A percentile compares a stretch with the other conserved stretches of the same genome.
phyloP scores from a whole-genome alignment of 2,329 filamentous ascomycete species.

The Curvularia lunata region DNA sequence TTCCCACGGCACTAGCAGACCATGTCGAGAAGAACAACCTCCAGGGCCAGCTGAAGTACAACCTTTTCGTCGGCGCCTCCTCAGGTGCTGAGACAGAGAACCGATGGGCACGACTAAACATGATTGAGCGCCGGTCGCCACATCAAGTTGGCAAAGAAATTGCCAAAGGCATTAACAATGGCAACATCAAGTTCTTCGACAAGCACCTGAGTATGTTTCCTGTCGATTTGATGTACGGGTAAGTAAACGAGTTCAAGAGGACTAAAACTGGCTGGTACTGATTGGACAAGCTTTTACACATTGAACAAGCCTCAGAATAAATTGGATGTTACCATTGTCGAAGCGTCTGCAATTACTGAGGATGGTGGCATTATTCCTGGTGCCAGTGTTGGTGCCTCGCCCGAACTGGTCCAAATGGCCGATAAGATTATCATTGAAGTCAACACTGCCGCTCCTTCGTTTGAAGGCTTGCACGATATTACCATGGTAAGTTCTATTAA shows the following conservation, averaged over 20 bases:
- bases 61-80: slow-evolving; percentile 87
- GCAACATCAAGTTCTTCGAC: slow-evolving; percentile 89
- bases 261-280: slow-evolving; percentile 10
- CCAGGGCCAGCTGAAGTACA: slow-evolving; percentile 84
- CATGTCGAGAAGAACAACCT: slow-evolving; percentile 83
- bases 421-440: slow-evolving; percentile 94
- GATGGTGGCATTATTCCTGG: slow-evolving; percentile 89
- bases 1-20: slow-evolving; percentile 83
- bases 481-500: slow-evolving; percentile 62
- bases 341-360: slow-evolving; percentile 85
- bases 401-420: slow-evolving; percentile 87
- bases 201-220: slow-evolving; percentile 96
- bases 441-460: slow-evolving; percentile 83
- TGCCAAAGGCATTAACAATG: slow-evolving; percentile 87
- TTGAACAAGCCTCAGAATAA: slow-evolving; percentile 75
- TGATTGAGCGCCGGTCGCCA: slow-evolving; percentile 84
- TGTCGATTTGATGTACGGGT: slow-evolving; percentile 76
- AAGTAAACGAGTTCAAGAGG: slow-evolving; percentile 36
- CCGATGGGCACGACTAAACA: slow-evolving; percentile 85
- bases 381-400: slow-evolving; percentile 82
- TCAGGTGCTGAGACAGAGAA: slow-evolving; percentile 91
- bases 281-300: slow-evolving; percentile 72
- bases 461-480: slow-evolving; percentile 87
- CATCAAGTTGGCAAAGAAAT: slow-evolving; percentile 93
- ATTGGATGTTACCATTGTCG: slow-evolving; percentile 83